phyloP scores from a whole-genome alignment of 2,329 filamentous ascomycete species.

The Apiospora phragmitis region DNA sequence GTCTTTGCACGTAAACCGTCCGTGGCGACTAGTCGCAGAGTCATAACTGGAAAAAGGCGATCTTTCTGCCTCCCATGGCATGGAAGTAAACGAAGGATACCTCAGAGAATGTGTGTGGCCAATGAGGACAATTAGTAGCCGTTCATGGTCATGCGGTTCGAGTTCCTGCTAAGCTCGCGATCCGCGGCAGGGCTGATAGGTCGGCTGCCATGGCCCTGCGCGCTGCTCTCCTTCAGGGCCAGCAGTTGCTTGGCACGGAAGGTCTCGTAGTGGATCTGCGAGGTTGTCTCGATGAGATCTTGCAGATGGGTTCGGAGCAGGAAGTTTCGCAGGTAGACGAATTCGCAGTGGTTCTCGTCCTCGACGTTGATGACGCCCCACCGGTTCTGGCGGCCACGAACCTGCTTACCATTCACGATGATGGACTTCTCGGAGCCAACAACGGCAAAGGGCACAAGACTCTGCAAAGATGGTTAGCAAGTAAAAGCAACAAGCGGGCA shows the following conservation, averaged over 20 bases:
- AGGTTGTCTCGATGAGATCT: constrained; percentile 98
- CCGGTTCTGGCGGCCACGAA: constrained; percentile 95
- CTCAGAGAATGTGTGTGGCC: background rate
- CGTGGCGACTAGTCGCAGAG: constrained; percentile 20
- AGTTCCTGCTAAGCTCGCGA: constrained; percentile 93
- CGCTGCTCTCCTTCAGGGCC: constrained; percentile 96
- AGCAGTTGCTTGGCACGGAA: constrained; percentile 99
- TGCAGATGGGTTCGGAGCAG: constrained; percentile 96
- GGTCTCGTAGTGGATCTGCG: constrained; percentile 99
- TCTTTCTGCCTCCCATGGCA: background rate
- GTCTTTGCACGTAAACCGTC: constrained; percentile 18
- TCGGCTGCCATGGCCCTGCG: constrained; percentile 77
- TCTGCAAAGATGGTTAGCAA: constrained; percentile 53
- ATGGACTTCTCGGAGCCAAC: constrained; percentile 98
- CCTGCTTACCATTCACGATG: constrained; percentile 95
- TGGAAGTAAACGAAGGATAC: background rate
- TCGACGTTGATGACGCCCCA: constrained; percentile 99
- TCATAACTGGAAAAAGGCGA: constrained; percentile 20
- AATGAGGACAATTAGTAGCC: constrained; percentile 70
- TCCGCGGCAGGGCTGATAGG: constrained; percentile 96
- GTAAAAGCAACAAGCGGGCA: background rate
- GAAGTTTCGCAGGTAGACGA: constrained; percentile 97
- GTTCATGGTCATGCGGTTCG: constrained; percentile 98
- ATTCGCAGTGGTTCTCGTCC: constrained; percentile 99
- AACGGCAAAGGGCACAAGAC: constrained; percentile 94